These are phyloP conservation scores for Thyridium curvatum DNA, from an alignment of 2,329 filamentous ascomycete species.

Conservation along the genomic window DNA sequence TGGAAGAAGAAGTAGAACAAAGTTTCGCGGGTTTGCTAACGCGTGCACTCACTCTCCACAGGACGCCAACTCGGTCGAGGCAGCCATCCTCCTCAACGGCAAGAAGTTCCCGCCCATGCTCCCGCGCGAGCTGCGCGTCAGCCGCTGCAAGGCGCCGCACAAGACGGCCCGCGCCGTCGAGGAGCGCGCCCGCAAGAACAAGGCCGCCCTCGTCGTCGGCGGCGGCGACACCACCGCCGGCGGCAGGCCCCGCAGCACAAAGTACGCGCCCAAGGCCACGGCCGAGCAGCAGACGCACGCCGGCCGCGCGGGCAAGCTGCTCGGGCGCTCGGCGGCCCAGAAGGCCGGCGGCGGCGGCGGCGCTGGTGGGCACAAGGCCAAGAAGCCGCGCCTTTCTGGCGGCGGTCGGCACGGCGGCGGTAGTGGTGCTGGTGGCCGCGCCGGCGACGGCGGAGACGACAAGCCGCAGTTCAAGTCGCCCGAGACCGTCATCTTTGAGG, in stretches of 20 bases:
- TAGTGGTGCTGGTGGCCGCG: conserved; percentile 6
- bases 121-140: conserved; percentile 80
- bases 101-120: conserved; percentile 94
- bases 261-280: conserved; percentile 65
- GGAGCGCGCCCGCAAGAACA: conserved; percentile 37
- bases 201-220: conserved; percentile 17
- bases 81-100: conserved; percentile 79
- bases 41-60: conserved; percentile 22
- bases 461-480: conserved; percentile 44
- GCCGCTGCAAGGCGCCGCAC: conserved; percentile 70
- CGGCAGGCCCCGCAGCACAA: conserved; percentile 31
- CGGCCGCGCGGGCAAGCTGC: conserved; percentile 67
- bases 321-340: conserved; percentile 58
- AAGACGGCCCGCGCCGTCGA: conserved; percentile 50
- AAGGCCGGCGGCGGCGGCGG: conserved; percentile 15
- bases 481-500: conserved; percentile 75
- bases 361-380: conserved; percentile 11
- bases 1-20: no score
- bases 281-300: conserved; percentile 60
- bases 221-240: conserved; percentile 15
- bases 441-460: conserved; percentile 1
- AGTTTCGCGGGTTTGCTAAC: no score
- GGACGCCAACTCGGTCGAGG: conserved; percentile 82
- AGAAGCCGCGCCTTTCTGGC: conserved; percentile 2
- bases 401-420: conserved; percentile 12